phyloP scores from a whole-genome alignment of 345 rosid species.

The Viola odorata region DNA sequence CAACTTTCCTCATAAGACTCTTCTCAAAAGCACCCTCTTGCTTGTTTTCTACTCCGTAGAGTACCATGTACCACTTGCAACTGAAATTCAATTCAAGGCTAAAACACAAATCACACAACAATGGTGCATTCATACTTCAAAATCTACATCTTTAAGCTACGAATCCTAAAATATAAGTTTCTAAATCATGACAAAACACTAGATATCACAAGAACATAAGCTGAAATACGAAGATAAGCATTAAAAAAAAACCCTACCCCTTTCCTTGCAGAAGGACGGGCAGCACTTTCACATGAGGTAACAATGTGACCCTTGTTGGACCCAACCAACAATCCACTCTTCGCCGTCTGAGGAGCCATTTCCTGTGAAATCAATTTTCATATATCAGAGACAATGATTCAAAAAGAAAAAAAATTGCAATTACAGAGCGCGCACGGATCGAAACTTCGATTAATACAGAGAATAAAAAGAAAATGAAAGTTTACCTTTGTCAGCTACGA shows the following conservation, averaged over 20 bases:
- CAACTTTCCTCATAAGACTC: slow-evolving; percentile 74
- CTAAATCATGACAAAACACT: not conserved
- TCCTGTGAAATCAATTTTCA: slow-evolving; percentile 7
- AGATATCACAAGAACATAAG: not conserved
- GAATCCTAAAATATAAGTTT: not conserved
- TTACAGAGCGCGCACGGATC: too few relatives aligned
- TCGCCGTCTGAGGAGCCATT: slow-evolving; percentile 57
- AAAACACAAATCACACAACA: not conserved
- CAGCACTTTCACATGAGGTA: slow-evolving; percentile 48
- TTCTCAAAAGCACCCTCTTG: slow-evolving; percentile 76
- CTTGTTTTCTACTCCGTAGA: slow-evolving; percentile 78
- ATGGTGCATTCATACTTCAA: not conserved
- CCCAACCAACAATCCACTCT: slow-evolving; percentile 56
- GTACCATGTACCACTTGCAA: not conserved
- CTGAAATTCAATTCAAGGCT: not conserved
- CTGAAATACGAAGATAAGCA: not conserved
- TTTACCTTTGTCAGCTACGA: not conserved
- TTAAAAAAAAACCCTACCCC: slow-evolving; percentile 37
- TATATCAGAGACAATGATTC: not conserved
- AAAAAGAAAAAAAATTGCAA: not conserved
- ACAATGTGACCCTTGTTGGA: slow-evolving; percentile 62
- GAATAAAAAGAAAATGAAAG: not conserved
- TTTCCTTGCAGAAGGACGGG: slow-evolving; percentile 50
- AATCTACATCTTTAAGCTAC: not conserved
- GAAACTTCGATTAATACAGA: not conserved